phyloP scores from a whole-genome alignment of 139 green algal genomes.

The Dunaliella primolecta region DNA sequence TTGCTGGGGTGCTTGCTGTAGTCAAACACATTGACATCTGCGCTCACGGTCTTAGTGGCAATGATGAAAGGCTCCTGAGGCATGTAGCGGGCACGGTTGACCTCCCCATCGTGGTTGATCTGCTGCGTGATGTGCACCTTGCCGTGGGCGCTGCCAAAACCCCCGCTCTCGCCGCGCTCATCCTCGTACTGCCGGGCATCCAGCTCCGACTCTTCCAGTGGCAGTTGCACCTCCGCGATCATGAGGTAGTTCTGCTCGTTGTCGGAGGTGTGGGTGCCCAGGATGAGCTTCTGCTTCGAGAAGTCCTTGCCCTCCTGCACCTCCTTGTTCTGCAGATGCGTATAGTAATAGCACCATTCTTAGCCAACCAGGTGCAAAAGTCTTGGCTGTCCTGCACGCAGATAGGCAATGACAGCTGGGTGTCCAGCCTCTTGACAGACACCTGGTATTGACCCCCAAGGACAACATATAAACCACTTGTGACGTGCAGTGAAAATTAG shows the following conservation, averaged over 20 bases:
- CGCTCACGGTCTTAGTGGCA: slow-evolving; percentile 93
- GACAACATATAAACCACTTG: neutral
- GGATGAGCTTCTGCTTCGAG: slow-evolving; percentile 90
- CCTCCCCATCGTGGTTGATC: slow-evolving; percentile 98
- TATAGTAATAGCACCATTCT: neutral
- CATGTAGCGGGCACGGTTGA: slow-evolving; percentile 86
- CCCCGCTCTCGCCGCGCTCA: slow-evolving; percentile 84
- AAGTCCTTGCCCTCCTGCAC: slow-evolving; percentile 63
- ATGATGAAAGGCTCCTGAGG: slow-evolving; percentile 86
- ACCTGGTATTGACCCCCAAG: neutral
- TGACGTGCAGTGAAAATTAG: neutral
- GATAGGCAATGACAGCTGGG: neutral
- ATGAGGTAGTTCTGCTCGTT: slow-evolving; percentile 99
- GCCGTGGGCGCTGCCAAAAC: slow-evolving; percentile 79
- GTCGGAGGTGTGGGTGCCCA: slow-evolving; percentile 97
- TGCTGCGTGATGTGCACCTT: slow-evolving; percentile 89
- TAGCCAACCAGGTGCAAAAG: neutral
- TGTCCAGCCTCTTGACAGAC: neutral
- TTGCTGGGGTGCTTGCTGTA: slow-evolving; percentile 95
- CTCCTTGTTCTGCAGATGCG: slow-evolving; percentile 47
- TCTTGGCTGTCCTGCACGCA: neutral
- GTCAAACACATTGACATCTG: slow-evolving; percentile 95
- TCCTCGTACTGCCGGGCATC: slow-evolving; percentile 80
- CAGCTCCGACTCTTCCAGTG: slow-evolving; percentile 88
- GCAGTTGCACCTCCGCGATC: slow-evolving; percentile 90